phyloP scores from a whole-genome alignment of 768 basidiomycete genomes.

The Lentinula guzmanii region DNA sequence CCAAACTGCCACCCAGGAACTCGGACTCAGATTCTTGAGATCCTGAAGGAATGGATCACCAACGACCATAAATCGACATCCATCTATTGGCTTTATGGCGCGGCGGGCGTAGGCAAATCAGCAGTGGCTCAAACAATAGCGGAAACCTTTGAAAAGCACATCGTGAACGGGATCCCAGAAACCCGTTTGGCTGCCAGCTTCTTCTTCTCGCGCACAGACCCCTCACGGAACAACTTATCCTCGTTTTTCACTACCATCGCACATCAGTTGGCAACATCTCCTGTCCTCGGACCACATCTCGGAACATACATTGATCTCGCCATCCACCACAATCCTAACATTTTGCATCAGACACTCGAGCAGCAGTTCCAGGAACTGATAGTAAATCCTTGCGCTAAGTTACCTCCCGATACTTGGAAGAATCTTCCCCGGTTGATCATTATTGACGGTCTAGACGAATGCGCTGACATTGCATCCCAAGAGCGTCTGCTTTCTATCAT shows the following conservation, averaged over 20 bases:
- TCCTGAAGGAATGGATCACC: neutral
- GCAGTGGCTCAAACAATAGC: conserved; percentile 24
- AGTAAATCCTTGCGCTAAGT: conserved; percentile 16
- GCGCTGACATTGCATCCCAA: conserved; percentile 15
- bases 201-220: conserved; percentile 23
- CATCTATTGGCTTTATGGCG: conserved; percentile 27
- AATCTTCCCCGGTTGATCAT: conserved; percentile 20
- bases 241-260: conserved; percentile 25
- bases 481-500: conserved; percentile 22
- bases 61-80: neutral
- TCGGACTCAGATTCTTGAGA: neutral
- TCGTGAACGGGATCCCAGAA: neutral
- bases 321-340: neutral
- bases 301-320: conserved; percentile 9
- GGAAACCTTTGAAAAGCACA: conserved; percentile 3
- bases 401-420: neutral
- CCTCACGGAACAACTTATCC: conserved; percentile 19
- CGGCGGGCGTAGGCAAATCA: conserved; percentile 28
- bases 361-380: conserved; percentile 27
- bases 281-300: neutral
- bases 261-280: conserved; percentile 21
- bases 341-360: neutral
- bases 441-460: conserved; percentile 31
- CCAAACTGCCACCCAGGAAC: conserved; percentile 2
- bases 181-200: conserved; percentile 21